Evolutionary conservation across 345 rosid species (phyloP).

Genomic region (Rubroshorea leprosula): DNA sequence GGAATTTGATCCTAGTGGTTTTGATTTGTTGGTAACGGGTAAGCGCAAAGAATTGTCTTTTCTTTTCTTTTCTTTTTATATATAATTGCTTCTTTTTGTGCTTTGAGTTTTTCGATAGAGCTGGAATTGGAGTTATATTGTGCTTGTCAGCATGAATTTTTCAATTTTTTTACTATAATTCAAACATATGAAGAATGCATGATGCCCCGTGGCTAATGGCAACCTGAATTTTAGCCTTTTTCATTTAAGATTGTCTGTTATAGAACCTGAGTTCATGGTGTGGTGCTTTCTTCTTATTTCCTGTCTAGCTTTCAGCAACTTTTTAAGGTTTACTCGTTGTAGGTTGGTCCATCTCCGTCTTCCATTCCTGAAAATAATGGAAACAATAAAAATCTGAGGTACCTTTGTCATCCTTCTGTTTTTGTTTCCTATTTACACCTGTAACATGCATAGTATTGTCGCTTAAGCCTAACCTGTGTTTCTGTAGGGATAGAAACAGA

Average conservation of each 20-base stretch:
- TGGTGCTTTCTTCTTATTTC: constrained; percentile 11
- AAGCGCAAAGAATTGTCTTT: no score
- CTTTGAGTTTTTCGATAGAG: no score
- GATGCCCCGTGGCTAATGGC: neutral
- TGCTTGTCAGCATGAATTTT: neutral
- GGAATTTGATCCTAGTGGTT: neutral
- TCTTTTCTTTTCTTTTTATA: no score
- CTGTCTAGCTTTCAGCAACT: constrained; percentile 8
- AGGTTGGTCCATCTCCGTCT: constrained; percentile 54
- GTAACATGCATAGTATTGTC: neutral
- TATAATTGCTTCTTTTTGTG: no score
- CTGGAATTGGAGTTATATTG: neutral
- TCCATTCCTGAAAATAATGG: constrained; percentile 52
- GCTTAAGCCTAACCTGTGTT: constrained; percentile 12
- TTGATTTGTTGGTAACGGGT: no score
- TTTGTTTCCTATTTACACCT: neutral
- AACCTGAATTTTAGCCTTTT: neutral
- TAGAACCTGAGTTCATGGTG: neutral
- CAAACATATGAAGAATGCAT: no score
- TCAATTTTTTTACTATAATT: neutral
- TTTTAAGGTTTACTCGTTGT: constrained; percentile 14
- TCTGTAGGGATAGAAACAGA: constrained; percentile 35
- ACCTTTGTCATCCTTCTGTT: neutral
- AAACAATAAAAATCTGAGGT: constrained; percentile 54
- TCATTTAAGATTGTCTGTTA: neutral